phyloP scores from a whole-genome alignment of 2,329 filamentous ascomycete species.

The Sporothrix protearum region DNA sequence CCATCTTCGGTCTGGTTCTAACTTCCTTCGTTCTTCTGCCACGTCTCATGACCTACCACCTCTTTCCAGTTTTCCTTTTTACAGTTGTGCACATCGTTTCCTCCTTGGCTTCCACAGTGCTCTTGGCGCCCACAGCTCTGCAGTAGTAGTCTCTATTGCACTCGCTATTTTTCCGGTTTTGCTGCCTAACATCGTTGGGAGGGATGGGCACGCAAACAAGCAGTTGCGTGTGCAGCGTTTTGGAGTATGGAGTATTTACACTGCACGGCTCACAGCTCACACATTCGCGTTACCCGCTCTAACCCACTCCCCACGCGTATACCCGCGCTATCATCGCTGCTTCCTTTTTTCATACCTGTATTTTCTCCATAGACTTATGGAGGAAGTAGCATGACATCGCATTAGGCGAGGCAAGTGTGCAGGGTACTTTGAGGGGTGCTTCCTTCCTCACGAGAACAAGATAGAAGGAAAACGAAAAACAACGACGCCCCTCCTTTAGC shows the following conservation, averaged over 20 bases:
- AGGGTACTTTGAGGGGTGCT: not conserved
- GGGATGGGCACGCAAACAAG: not conserved
- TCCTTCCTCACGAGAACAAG: not conserved
- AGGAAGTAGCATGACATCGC: slow-evolving; percentile 9
- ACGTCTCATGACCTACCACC: not conserved
- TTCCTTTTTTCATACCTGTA: not conserved
- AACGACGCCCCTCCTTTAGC: not conserved
- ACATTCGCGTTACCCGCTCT: not conserved
- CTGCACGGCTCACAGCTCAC: not conserved
- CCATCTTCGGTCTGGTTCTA: not conserved
- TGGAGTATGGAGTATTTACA: not conserved
- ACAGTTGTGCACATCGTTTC: not conserved
- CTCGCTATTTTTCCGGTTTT: not conserved
- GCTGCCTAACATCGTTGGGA: not conserved
- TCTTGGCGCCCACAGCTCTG: not conserved
- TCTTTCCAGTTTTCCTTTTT: not conserved
- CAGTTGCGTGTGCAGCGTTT: not conserved
- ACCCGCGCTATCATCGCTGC: not conserved
- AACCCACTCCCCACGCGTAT: slow-evolving; percentile 7
- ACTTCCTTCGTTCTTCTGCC: not conserved
- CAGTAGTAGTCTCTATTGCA: not conserved
- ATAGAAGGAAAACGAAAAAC: not conserved
- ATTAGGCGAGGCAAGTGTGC: not conserved
- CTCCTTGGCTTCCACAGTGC: not conserved
- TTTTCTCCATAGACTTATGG: not conserved